Percentiles rank a stretch among this genome's conserved stretches.
phyloP scores from a whole-genome alignment of 139 green algal species.

The Desmodesmus armatus region DNA sequence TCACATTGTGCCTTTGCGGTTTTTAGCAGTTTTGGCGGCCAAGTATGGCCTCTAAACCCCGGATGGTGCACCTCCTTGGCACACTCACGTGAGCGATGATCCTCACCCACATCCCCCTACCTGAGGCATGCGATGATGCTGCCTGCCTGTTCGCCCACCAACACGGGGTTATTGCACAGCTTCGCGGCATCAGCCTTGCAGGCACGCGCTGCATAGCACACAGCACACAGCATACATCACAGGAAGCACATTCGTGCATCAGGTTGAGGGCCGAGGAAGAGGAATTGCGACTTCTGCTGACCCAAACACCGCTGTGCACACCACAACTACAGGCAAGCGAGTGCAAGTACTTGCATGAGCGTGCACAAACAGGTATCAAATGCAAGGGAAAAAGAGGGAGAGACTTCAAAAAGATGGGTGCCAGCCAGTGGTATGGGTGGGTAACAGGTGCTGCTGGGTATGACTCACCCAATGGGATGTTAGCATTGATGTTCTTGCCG shows the following conservation, averaged over 20 bases:
- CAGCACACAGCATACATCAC: not conserved
- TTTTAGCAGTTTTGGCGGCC: too few relatives aligned
- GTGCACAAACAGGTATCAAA: too few relatives aligned
- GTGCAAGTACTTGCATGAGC: not conserved
- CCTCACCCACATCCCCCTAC: not conserved
- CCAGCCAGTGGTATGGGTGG: not conserved
- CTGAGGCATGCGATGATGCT: constrained; percentile 80
- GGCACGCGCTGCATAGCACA: constrained; percentile 60
- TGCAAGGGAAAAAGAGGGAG: too few relatives aligned
- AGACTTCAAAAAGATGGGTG: too few relatives aligned
- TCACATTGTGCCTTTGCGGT: too few relatives aligned
- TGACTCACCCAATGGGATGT: constrained; percentile 77
- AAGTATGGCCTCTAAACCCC: too few relatives aligned
- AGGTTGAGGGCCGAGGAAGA: not conserved
- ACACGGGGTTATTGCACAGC: constrained; percentile 67
- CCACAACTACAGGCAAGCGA: not conserved
- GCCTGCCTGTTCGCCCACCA: constrained; percentile 61
- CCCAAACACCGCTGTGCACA: not conserved
- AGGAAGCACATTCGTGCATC: not conserved
- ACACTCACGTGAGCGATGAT: too few relatives aligned
- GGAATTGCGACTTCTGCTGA: not conserved
- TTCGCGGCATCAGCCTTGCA: constrained; percentile 80
- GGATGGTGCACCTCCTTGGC: too few relatives aligned
- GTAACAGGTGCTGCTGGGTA: not conserved
- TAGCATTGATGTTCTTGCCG: constrained; percentile 83